Conservation (phyloP, 495 filamentous ascomycete genomes). For the Viridothelium virens region DNA sequence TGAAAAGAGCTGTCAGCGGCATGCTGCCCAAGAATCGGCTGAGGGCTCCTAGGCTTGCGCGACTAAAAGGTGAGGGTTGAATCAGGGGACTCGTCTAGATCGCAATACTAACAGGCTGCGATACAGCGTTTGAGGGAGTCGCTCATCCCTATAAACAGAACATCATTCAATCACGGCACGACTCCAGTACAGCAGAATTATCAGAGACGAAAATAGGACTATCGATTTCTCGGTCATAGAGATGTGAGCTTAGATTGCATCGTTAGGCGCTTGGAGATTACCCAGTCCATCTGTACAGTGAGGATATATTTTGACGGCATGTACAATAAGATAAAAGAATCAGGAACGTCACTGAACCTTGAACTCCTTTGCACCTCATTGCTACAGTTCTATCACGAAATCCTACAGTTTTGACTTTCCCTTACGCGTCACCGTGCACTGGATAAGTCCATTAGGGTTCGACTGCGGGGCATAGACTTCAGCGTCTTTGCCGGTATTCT, state of each 20-base stretch:
- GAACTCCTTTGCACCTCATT: neutral
- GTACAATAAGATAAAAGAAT: neutral
- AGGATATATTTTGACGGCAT: neutral
- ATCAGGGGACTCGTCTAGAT: neutral
- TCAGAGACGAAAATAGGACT: slow-evolving; percentile 37
- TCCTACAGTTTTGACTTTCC: slow-evolving; percentile 34
- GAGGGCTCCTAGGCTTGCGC: slow-evolving; percentile 72
- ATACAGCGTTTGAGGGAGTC: slow-evolving; percentile 75
- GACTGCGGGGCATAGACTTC: slow-evolving; percentile 94
- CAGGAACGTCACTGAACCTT: neutral
- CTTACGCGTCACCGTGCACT: slow-evolving; percentile 76
- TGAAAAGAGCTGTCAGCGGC: slow-evolving; percentile 84
- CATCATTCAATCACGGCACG: slow-evolving; percentile 54
- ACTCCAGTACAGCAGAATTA: slow-evolving; percentile 28
- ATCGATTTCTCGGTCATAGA: neutral
- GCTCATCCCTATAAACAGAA: slow-evolving; percentile 89
- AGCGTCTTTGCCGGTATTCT: slow-evolving; percentile 95
- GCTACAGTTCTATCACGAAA: neutral
- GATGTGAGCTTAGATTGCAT: neutral
- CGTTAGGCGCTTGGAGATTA: no score
- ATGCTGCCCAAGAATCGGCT: slow-evolving; percentile 98
- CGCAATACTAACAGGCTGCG: slow-evolving; percentile 20
- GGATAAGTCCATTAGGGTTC: slow-evolving; percentile 89
- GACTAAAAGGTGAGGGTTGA: slow-evolving; percentile 65
- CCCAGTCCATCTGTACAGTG: neutral